phyloP scores from a whole-genome alignment of 2,329 filamentous ascomycete genomes.

The Alternaria gaisen region DNA sequence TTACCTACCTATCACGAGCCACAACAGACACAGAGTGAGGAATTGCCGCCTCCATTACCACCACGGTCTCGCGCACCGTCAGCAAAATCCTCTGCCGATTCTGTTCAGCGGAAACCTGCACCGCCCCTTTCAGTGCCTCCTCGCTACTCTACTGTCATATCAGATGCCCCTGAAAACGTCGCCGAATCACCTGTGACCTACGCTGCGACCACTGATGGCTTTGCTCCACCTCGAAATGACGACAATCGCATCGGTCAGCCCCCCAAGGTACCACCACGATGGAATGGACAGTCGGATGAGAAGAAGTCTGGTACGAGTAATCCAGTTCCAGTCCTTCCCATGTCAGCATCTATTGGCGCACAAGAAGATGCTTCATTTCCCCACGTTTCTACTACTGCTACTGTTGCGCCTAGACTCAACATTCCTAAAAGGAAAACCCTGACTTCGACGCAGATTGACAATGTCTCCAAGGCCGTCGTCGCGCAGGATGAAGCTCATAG shows the following conservation, averaged over 20 bases:
- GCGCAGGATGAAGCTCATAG: constrained; percentile 27
- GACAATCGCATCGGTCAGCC: constrained; percentile 17
- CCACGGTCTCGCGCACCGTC: constrained; percentile 45
- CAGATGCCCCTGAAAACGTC: constrained; percentile 47
- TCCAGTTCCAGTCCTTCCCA: constrained; percentile 28
- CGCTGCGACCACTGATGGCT: constrained; percentile 52
- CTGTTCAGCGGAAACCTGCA: constrained; percentile 54
- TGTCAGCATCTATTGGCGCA: constrained; percentile 26
- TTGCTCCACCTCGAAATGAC: constrained; percentile 40
- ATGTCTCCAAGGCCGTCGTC: constrained; percentile 40
- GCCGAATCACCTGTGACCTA: constrained; percentile 53
- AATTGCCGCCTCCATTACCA: constrained; percentile 49
- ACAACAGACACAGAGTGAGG: constrained; percentile 20
- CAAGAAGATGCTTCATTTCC: constrained; percentile 18
- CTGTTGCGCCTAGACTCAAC: constrained; percentile 48
- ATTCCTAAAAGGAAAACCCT: constrained; percentile 57
- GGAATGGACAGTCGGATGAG: constrained; percentile 39
- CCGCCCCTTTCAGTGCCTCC: constrained; percentile 54
- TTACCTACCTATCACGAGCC: constrained; percentile 22
- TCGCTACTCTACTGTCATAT: constrained; percentile 56
- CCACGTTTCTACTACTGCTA: constrained; percentile 25
- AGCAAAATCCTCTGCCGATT: constrained; percentile 39
- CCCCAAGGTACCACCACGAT: constrained; percentile 26
- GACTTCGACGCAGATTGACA: constrained; percentile 54
- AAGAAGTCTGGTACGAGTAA: constrained; percentile 51